Evolutionary conservation across 2,329 filamentous ascomycete species (phyloP).

Genomic region (Elsinoe batatas): DNA sequence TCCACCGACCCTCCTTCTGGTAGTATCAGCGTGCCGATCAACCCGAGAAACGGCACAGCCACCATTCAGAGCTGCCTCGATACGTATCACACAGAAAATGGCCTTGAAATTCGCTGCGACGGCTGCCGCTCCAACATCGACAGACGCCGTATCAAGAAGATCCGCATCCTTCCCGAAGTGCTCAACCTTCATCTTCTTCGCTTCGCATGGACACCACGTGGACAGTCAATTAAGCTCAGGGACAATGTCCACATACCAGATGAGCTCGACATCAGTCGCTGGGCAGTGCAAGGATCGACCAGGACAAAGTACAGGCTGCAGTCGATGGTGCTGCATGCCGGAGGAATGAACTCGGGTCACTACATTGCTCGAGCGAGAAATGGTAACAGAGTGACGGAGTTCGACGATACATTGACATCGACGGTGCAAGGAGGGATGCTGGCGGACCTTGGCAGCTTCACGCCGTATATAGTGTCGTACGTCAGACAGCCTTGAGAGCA

Average conservation of each 20-base stretch:
- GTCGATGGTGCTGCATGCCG: slow-evolving; percentile 17
- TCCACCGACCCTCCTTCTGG: slow-evolving; percentile 11
- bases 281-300: not conserved
- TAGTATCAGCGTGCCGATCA: slow-evolving; percentile 14
- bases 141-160: slow-evolving; percentile 6
- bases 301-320: slow-evolving; percentile 16
- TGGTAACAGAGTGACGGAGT: slow-evolving; percentile 13
- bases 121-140: slow-evolving; percentile 14
- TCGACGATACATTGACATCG: slow-evolving; percentile 14
- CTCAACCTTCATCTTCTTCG: slow-evolving; percentile 17
- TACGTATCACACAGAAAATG: slow-evolving; percentile 12
- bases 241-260: slow-evolving; percentile 14
- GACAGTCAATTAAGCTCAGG: slow-evolving; percentile 11
- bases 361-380: slow-evolving; percentile 22
- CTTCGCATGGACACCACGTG: slow-evolving; percentile 10
- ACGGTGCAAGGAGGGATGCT: slow-evolving; percentile 5
- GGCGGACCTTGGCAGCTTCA: slow-evolving; percentile 12
- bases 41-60: not conserved
- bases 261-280: slow-evolving; percentile 14
- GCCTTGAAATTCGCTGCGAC: slow-evolving; percentile 16
- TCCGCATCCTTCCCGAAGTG: slow-evolving; percentile 17
- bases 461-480: slow-evolving; percentile 17
- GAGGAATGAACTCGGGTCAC: slow-evolving; percentile 16
- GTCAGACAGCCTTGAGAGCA: slow-evolving; percentile 14
- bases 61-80: slow-evolving; percentile 15